Conservation (phyloP, 2,329 filamentous ascomycete genomes). For the Sordariomycetes sp. region DNA sequence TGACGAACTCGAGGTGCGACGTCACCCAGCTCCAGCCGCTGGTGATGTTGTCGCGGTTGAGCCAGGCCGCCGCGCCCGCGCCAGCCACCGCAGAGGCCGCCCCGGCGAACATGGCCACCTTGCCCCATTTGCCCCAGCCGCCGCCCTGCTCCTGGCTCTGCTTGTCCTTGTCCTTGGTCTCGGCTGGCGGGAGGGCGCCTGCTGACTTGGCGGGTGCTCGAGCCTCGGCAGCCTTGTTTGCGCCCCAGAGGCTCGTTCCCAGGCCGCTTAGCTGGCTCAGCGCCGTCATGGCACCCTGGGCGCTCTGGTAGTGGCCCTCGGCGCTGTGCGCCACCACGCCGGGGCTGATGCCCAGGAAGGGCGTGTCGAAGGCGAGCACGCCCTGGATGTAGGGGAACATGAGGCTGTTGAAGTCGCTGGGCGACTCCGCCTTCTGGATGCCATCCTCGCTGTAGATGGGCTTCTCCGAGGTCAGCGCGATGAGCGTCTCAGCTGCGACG, state of each 20-base stretch:
- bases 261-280: constrained; percentile 60
- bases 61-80: constrained; percentile 76
- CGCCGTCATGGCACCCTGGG: constrained; percentile 59
- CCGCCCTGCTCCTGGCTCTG: constrained; percentile 2
- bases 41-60: constrained; percentile 71
- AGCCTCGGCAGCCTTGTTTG: constrained; percentile 26
- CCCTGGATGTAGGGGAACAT: constrained; percentile 94
- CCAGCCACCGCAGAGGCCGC: constrained; percentile 76
- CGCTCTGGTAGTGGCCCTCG: constrained; percentile 71
- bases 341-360: constrained; percentile 74
- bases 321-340: constrained; percentile 80
- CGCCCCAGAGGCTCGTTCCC: constrained; percentile 59
- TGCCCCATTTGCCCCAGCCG: constrained; percentile 73
- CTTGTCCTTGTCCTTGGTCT: not conserved
- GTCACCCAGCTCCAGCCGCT: constrained; percentile 74
- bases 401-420: constrained; percentile 44
- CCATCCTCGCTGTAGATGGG: constrained; percentile 40
- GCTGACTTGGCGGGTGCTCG: constrained; percentile 8
- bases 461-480: constrained; percentile 55
- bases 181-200: constrained; percentile 17
- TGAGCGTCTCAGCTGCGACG: constrained; percentile 79
- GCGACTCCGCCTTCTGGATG: constrained; percentile 20
- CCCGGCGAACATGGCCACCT: constrained; percentile 76
- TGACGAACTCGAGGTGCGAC: constrained; percentile 89
- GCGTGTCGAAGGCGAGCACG: constrained; percentile 88